Conservation (phyloP, 2,329 filamentous ascomycete genomes). For the Volutella citrinella region DNA sequence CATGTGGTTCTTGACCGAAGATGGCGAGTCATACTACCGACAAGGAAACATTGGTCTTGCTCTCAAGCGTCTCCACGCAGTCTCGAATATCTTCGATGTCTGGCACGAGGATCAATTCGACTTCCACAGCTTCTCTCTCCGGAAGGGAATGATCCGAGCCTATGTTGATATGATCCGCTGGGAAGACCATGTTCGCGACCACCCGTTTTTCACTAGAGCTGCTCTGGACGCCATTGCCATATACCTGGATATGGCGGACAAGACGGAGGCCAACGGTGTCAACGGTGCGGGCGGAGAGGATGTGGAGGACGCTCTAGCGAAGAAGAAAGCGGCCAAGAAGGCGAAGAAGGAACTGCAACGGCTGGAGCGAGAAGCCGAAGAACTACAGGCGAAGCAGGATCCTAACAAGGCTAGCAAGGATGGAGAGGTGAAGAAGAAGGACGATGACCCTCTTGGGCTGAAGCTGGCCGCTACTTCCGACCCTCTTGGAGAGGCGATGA, state of each 20-base stretch:
- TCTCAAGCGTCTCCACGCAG: conserved; percentile 84
- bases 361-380: conserved; percentile 73
- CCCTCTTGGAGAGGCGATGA: conserved; percentile 82
- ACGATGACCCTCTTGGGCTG: conserved; percentile 80
- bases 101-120: conserved; percentile 99
- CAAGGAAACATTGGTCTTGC: conserved; percentile 81
- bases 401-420: conserved; percentile 72
- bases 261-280: conserved; percentile 63
- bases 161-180: conserved; percentile 96
- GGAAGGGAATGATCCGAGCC: conserved; percentile 91
- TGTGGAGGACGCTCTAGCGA: conserved; percentile 61
- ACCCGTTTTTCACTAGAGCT: conserved; percentile 87
- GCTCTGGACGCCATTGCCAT: conserved; percentile 78
- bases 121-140: conserved; percentile 95
- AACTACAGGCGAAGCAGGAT: conserved; percentile 75
- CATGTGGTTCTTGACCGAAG: conserved; percentile 94
- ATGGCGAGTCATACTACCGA: conserved; percentile 83
- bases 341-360: conserved; percentile 70
- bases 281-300: conserved; percentile 52
- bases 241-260: conserved; percentile 77
- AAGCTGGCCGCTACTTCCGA: conserved; percentile 78
- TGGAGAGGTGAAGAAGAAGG: conserved; percentile 76
- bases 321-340: conserved; percentile 87
- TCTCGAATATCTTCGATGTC: conserved; percentile 90
- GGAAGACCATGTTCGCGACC: conserved; percentile 88